phyloP scores from a whole-genome alignment of 108 stramenopile genomes.

The Cyclostephanos tholiformis region DNA sequence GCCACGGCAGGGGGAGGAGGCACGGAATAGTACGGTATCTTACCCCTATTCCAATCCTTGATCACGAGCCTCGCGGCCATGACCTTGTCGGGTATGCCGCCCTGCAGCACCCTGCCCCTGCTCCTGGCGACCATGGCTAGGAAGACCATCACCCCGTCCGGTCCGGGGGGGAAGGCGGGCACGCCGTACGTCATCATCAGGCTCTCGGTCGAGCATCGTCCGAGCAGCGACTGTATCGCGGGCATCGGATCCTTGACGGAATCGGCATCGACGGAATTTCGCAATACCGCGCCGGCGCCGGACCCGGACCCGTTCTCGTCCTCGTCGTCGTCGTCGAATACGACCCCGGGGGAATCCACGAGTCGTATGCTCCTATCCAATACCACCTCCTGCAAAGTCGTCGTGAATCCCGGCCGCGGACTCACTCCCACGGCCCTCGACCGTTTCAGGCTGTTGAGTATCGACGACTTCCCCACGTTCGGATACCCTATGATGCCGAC shows the following conservation, averaged over 20 bases:
- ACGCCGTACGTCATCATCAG: constrained; percentile 96
- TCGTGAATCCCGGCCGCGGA: constrained; percentile 96
- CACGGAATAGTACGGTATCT: constrained; percentile 90
- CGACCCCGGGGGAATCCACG: constrained; percentile 98
- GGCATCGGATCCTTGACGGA: constrained; percentile 92
- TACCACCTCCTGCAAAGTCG: constrained; percentile 94
- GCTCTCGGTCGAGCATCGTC: constrained; percentile 82
- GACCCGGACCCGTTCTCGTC: constrained; percentile 49
- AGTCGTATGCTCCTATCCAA: constrained; percentile 95
- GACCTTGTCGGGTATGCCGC: constrained; percentile 94
- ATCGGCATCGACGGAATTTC: constrained; percentile 96
- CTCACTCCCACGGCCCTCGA: constrained; percentile 93
- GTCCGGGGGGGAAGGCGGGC: constrained; percentile 80
- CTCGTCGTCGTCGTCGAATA: constrained; percentile 81
- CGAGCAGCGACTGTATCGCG: constrained; percentile 84
- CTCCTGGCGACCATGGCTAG: constrained; percentile 91
- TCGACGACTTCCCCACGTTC: constrained; percentile 94
- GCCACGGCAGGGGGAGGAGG: constrained; percentile 57
- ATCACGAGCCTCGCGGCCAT: constrained; percentile 92
- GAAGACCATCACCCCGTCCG: constrained; percentile 85
- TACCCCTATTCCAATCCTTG: constrained; percentile 97
- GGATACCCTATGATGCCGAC: constrained; percentile 90
- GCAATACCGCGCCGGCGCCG: constrained; percentile 69
- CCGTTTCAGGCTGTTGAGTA: constrained; percentile 96
- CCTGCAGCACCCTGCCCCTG: constrained; percentile 92